A percentile compares a stretch with the other conserved stretches of the same genome.
Evolutionary conservation across 2,329 filamentous ascomycete genomes (phyloP).

Genomic region (Sclerotinia trifoliorum): DNA sequence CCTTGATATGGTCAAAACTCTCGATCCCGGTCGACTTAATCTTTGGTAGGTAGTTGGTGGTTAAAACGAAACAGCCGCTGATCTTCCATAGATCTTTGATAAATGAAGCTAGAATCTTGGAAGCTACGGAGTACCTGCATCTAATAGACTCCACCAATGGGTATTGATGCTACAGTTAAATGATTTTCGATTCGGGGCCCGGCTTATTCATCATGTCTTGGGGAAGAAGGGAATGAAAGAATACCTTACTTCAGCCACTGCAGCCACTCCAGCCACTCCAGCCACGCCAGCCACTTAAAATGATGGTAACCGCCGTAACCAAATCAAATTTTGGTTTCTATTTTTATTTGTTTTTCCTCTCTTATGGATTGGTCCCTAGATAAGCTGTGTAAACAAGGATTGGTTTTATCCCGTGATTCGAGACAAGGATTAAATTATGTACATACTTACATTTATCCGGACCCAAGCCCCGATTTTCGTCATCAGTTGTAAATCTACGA

Average conservation of each 20-base stretch:
- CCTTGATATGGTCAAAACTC: background rate
- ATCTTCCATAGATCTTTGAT: background rate
- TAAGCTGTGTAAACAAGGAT: background rate
- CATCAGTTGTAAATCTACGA: background rate
- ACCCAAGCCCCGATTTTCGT: background rate
- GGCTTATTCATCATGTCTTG: background rate
- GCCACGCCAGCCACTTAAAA: background rate
- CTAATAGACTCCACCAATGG: conserved; percentile 11
- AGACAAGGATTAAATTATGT: conserved; percentile 13
- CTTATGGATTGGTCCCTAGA: background rate
- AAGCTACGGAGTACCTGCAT: conserved; percentile 11
- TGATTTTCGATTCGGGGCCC: background rate
- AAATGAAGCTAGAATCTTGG: background rate
- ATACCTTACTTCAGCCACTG: background rate
- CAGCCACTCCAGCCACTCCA: background rate
- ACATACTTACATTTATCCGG: background rate
- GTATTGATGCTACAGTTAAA: background rate
- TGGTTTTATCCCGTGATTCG: background rate
- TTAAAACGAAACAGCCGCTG: background rate
- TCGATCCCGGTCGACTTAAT: background rate
- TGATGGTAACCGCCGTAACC: background rate
- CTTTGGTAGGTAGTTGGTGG: too few species aligned
- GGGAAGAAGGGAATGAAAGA: background rate
- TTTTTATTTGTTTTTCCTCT: background rate
- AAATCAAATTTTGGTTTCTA: background rate